Conservation (phyloP, 2,329 filamentous ascomycete species). For the Ophiostoma populinum region DNA sequence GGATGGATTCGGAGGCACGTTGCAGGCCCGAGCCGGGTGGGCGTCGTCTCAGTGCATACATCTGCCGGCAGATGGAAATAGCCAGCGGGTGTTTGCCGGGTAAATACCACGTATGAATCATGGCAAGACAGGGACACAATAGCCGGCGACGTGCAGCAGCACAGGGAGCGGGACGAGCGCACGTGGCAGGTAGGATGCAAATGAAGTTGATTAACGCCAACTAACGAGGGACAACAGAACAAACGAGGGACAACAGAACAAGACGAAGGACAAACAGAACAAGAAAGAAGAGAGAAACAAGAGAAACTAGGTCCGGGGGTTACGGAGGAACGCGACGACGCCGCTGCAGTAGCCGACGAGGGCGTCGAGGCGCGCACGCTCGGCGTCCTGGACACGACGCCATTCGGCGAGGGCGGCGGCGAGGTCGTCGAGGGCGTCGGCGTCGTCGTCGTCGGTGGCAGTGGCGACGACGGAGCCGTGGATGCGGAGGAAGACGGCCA, state of each 20-base stretch:
- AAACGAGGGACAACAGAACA: not conserved
- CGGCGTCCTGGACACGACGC: conserved; percentile 54
- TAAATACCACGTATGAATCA: too few species aligned
- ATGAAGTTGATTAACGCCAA: too few species aligned
- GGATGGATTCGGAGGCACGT: too few species aligned
- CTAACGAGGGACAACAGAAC: not conserved
- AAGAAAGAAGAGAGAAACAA: not conserved
- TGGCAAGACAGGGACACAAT: too few species aligned
- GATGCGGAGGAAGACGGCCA: conserved; percentile 77
- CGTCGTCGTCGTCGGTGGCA: conserved; percentile 16
- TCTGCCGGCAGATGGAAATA: too few species aligned
- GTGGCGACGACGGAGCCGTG: conserved; percentile 27
- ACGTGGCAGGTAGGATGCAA: too few species aligned
- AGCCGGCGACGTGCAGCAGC: too few species aligned
- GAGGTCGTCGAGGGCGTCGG: conserved; percentile 2
- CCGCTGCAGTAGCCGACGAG: conserved; percentile 79
- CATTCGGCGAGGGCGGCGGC: conserved; percentile 42
- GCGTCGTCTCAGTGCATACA: too few species aligned
- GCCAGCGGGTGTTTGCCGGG: too few species aligned
- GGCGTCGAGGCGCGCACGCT: conserved; percentile 52
- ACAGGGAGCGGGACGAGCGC: too few species aligned
- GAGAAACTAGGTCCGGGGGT: conserved; percentile 28
- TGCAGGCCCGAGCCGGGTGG: too few species aligned
- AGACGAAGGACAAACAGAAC: not conserved
- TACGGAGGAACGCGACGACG: conserved; percentile 66